Conservation (phyloP, 176 grass and related monocot genomes). For the Triticum urartu region DNA sequence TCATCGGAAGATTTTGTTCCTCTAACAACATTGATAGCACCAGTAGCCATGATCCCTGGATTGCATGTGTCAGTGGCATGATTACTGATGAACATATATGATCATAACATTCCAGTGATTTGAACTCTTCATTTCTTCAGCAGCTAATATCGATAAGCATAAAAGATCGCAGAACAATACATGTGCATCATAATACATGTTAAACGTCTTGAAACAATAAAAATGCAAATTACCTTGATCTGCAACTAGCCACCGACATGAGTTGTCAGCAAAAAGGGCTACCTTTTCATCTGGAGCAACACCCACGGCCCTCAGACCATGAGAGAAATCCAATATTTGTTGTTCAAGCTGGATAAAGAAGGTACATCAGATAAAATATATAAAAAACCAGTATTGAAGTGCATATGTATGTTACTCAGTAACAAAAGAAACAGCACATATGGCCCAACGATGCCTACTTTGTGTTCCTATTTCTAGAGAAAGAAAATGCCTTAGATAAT, state of each 20-base stretch:
- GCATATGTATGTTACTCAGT: neutral
- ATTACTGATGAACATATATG: neutral
- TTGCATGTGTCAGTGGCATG: slow-evolving; percentile 16
- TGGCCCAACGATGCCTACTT: neutral
- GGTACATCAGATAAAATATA: neutral
- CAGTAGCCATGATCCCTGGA: slow-evolving; percentile 90
- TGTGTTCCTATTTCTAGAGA: neutral
- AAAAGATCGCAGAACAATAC: neutral
- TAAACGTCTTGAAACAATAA: neutral
- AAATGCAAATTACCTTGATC: slow-evolving; percentile 70
- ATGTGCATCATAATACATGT: neutral
- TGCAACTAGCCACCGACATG: slow-evolving; percentile 82
- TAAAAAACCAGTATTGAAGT: neutral
- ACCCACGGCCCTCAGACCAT: slow-evolving; percentile 77
- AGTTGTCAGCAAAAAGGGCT: slow-evolving; percentile 94
- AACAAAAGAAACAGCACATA: neutral
- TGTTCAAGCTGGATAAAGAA: slow-evolving; percentile 64
- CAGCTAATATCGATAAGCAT: neutral
- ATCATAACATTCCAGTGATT: neutral
- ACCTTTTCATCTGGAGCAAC: slow-evolving; percentile 78
- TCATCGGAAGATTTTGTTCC: slow-evolving; percentile 77
- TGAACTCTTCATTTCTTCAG: neutral
- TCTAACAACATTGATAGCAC: slow-evolving; percentile 94
- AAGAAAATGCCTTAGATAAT: neutral
- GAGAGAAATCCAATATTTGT: slow-evolving; percentile 87